phyloP scores from a whole-genome alignment of 331 rosid species.

The Prunus yedoensis region DNA sequence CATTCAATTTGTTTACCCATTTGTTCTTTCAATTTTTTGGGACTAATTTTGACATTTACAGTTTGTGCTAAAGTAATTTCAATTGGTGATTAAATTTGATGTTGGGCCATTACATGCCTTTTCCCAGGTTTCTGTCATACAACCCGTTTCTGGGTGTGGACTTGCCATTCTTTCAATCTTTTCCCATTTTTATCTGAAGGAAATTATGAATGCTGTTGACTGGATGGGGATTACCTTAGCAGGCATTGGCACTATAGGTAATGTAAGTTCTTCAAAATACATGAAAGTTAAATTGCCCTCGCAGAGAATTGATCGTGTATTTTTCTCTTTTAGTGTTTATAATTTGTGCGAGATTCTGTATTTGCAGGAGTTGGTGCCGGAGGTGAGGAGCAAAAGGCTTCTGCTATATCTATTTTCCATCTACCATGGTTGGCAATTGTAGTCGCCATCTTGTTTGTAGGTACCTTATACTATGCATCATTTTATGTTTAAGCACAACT shows the following conservation, averaged over 20 bases:
- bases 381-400: conserved; percentile 89
- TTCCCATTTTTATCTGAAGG: conserved; percentile 97
- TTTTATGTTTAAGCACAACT: conserved; percentile 26
- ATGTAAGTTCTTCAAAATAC: conserved; percentile 45
- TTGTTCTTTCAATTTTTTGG: not conserved
- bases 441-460: conserved; percentile 96
- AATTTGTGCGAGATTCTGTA: conserved; percentile 4
- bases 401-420: conserved; percentile 70
- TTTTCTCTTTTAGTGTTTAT: not conserved
- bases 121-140: conserved; percentile 85
- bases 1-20: too few species aligned
- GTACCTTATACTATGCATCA: conserved; percentile 65
- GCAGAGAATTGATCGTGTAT: not conserved
- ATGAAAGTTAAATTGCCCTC: not conserved
- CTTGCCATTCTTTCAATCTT: conserved; percentile 91
- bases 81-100: not conserved
- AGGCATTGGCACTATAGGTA: conserved; percentile 98
- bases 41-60: not conserved
- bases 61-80: not conserved
- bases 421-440: conserved; percentile 82
- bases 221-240: conserved; percentile 94
- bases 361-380: conserved; percentile 98
- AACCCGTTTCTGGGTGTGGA: conserved; percentile 98
- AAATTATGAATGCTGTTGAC: conserved; percentile 89
- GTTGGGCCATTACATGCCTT: not conserved